These are phyloP conservation scores for Chenopodium quinoa DNA, from an alignment of 148 eudicot genomes.

Conservation along the genomic window DNA sequence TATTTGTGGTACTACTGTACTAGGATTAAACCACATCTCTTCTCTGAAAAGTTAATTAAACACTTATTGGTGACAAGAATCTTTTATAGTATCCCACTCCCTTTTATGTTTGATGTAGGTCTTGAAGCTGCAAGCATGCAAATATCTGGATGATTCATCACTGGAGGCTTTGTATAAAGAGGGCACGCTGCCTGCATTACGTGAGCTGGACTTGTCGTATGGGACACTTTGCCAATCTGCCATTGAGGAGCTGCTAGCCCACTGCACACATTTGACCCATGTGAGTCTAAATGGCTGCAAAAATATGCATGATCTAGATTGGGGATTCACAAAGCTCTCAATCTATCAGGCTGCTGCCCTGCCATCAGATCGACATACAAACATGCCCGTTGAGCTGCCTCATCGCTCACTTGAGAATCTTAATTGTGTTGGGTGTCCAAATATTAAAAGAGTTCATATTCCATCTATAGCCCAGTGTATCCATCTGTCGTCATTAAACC, in stretches of 20 bases:
- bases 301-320: slow-evolving; percentile 86
- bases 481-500: slow-evolving; percentile 67
- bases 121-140: slow-evolving; percentile 92
- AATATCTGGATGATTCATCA: slow-evolving; percentile 75
- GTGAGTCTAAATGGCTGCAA: slow-evolving; percentile 89
- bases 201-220: slow-evolving; percentile 89
- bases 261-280: slow-evolving; percentile 78
- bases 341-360: slow-evolving; percentile 26
- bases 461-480: slow-evolving; percentile 64
- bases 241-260: slow-evolving; percentile 82
- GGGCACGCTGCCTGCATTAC: slow-evolving; percentile 76
- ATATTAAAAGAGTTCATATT: slow-evolving; percentile 72
- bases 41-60: no score
- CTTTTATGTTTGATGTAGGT: slow-evolving; percentile 39
- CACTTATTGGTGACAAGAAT: no score
- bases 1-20: no score
- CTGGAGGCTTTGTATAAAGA: slow-evolving; percentile 79
- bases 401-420: slow-evolving; percentile 71
- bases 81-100: background rate
- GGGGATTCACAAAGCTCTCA: slow-evolving; percentile 51
- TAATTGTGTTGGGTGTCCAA: slow-evolving; percentile 91
- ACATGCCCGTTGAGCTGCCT: slow-evolving; percentile 39
- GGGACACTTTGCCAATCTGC: slow-evolving; percentile 87
- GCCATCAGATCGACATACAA: slow-evolving; percentile 22
- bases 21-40: no score